Conservation (phyloP, 139 green algal species). For the Zygnema cylindricum region DNA sequence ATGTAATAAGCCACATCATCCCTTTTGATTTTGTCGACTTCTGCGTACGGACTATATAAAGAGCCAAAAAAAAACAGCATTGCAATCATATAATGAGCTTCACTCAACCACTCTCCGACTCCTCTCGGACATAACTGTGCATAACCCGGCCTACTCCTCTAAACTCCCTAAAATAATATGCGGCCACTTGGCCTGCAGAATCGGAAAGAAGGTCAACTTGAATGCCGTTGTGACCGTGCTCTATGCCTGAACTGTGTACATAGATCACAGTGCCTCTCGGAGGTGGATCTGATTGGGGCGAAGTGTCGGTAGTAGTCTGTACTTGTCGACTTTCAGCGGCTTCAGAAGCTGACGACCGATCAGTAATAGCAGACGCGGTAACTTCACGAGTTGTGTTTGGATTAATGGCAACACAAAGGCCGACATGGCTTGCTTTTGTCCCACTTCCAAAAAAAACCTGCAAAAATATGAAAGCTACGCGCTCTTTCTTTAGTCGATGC, state of each 20-base stretch:
- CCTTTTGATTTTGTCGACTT: too few species aligned
- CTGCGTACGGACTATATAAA: too few species aligned
- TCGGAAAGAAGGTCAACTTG: background rate
- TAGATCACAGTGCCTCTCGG: background rate
- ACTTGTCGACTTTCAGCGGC: too few species aligned
- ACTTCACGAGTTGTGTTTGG: background rate
- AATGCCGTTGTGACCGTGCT: slow-evolving; percentile 31
- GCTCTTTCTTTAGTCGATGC: too few species aligned
- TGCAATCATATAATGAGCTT: too few species aligned
- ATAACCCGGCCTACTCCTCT: background rate
- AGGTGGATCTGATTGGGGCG: too few species aligned
- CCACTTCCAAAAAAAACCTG: slow-evolving; percentile 21
- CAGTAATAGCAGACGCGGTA: background rate
- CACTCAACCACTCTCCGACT: background rate
- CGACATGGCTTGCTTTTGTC: background rate
- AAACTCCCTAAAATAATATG: background rate
- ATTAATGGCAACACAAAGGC: background rate
- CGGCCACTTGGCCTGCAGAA: background rate
- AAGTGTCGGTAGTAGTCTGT: background rate
- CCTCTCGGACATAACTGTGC: background rate
- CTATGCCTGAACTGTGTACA: slow-evolving; percentile 13
- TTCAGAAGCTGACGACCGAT: background rate
- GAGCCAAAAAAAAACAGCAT: too few species aligned
- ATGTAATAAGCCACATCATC: too few species aligned
- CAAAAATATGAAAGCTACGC: too few species aligned